Percentiles rank a stretch among this genome's conserved stretches.
These are phyloP conservation scores for Diaporthe batatas DNA, from an alignment of 2,329 filamentous ascomycete genomes.

Conservation along the genomic window DNA sequence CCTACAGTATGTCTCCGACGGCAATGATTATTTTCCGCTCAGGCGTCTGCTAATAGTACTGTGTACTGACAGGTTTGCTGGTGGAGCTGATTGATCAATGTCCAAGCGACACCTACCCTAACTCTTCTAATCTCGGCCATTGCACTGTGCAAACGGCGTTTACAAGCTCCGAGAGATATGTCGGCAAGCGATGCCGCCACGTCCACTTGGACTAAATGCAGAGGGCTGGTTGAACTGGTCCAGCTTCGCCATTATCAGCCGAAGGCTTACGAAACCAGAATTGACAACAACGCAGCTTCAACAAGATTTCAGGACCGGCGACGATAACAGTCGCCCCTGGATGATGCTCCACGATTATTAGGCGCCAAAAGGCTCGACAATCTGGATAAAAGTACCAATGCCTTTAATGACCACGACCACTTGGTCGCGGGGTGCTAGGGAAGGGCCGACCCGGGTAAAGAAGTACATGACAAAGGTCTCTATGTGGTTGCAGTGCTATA, in stretches of 20 bases:
- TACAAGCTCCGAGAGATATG: no score
- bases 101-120: background rate
- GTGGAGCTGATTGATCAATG: background rate
- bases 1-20: background rate
- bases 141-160: background rate
- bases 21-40: background rate
- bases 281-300: background rate
- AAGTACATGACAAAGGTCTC: background rate
- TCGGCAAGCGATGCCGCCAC: no score
- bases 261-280: background rate
- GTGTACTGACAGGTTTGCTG: background rate
- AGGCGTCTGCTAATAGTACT: background rate
- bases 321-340: background rate
- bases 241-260: background rate
- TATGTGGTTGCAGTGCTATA: background rate
- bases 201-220: background rate
- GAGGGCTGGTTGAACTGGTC: no score
- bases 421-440: background rate
- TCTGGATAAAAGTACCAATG: slow-evolving; percentile 8
- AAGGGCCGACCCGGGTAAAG: slow-evolving; percentile 17
- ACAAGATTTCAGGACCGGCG: background rate
- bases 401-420: background rate
- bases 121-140: no score
- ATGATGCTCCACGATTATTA: background rate
- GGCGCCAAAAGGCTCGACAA: no score